Conservation (phyloP, 768 basidiomycete species). For the Rhizopogon vulgaris region DNA sequence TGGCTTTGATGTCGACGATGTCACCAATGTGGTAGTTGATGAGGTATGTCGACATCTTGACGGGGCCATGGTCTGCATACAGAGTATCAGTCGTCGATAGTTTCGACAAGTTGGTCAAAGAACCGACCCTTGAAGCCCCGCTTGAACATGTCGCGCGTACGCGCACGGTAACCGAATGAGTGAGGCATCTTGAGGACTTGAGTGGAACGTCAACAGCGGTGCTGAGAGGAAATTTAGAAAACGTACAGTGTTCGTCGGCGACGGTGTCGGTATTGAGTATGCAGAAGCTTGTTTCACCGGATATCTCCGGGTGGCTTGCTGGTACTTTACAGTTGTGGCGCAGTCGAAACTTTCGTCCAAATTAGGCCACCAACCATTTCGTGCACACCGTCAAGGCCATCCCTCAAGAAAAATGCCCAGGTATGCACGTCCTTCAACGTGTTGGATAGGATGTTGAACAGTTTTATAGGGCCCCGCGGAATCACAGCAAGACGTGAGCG, state of each 20-base stretch:
- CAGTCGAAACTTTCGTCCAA: conserved; percentile 28
- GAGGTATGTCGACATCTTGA: conserved; percentile 90
- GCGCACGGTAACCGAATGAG: conserved; percentile 99
- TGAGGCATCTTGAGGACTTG: conserved; percentile 89
- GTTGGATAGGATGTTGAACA: conserved; percentile 27
- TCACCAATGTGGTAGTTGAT: conserved; percentile 93
- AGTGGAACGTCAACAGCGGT: conserved; percentile 5
- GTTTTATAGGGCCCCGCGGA: conserved; percentile 73
- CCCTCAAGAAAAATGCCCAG: conserved; percentile 80
- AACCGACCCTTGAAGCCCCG: conserved; percentile 91
- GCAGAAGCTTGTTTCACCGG: conserved; percentile 32
- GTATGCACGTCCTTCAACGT: conserved; percentile 39
- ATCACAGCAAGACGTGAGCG: conserved; percentile 92
- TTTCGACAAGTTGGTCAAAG: conserved; percentile 10
- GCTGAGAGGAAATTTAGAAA: conserved; percentile 12
- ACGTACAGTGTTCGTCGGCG: conserved; percentile 43
- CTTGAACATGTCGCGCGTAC: conserved; percentile 99
- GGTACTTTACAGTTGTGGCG: conserved; percentile 63
- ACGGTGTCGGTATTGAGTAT: conserved; percentile 44
- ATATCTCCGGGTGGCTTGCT: conserved; percentile 58
- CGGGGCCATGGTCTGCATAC: conserved; percentile 73
- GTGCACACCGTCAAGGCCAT: conserved; percentile 25
- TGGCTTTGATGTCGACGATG: conserved; percentile 99
- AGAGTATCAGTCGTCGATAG: background rate
- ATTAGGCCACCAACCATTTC: conserved; percentile 25